Conservation (phyloP, 2,329 filamentous ascomycete genomes). For the Ophiocordyceps camponoti-saundersi region DNA sequence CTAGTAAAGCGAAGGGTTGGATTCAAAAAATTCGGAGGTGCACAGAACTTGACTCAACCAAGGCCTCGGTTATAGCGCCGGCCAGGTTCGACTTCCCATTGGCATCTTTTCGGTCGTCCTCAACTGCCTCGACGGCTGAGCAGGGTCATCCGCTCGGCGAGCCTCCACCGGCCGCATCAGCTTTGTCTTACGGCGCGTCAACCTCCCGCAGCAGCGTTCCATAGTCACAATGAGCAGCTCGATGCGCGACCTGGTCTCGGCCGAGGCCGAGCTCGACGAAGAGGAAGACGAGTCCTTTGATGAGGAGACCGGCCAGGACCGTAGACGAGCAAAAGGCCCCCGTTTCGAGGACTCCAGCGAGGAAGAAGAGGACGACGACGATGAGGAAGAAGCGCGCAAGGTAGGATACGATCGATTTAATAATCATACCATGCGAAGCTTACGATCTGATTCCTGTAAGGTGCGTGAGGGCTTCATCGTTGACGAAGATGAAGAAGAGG, state of each 20-base stretch:
- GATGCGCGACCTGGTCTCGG: constrained; percentile 66
- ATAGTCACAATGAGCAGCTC: constrained; percentile 37
- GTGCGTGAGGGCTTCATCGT: constrained; percentile 92
- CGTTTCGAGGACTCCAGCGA: constrained; percentile 70
- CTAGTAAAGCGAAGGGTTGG: too few relatives aligned
- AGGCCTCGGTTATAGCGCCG: not conserved
- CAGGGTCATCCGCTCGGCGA: not conserved
- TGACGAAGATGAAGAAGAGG: constrained; percentile 31
- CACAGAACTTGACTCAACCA: not conserved
- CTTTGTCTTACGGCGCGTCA: not conserved
- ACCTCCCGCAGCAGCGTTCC: not conserved
- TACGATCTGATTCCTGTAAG: constrained; percentile 24
- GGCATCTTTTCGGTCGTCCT: not conserved
- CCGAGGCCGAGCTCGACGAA: constrained; percentile 69
- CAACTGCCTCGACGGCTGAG: not conserved
- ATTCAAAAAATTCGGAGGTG: not conserved
- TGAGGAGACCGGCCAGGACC: constrained; percentile 51
- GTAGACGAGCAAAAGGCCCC: constrained; percentile 19
- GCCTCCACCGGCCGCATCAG: not conserved
- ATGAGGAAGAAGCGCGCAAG: constrained; percentile 66
- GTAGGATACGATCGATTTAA: constrained; percentile 22
- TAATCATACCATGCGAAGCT: not conserved
- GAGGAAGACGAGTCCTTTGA: constrained; percentile 74
- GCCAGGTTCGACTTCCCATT: not conserved
- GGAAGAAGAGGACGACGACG: constrained; percentile 83